phyloP scores from a whole-genome alignment of 805 yeast genomes.

The Wickerhamomyces ciferrii region DNA sequence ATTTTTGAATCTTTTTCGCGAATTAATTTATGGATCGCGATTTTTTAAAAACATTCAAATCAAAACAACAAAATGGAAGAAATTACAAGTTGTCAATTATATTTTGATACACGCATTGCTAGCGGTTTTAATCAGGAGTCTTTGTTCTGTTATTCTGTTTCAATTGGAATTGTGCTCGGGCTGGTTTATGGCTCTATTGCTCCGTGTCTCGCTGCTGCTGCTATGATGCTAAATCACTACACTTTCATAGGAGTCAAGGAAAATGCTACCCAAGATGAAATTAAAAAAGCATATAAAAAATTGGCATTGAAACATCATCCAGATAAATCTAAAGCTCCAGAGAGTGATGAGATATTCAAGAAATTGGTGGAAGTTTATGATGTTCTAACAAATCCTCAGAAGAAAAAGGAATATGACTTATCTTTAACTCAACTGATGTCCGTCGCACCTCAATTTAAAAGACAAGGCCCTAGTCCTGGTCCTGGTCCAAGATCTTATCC shows the following conservation, averaged over 20 bases:
- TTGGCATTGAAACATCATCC: slow-evolving; percentile 41
- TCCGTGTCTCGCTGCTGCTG: background rate
- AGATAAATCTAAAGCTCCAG: slow-evolving; percentile 28
- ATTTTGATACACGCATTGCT: too few relatives aligned
- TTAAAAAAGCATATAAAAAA: slow-evolving; percentile 33
- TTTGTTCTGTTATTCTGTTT: too few relatives aligned
- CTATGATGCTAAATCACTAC: slow-evolving; percentile 15
- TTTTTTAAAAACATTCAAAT: background rate
- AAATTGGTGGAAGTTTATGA: slow-evolving; percentile 27
- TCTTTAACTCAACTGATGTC: background rate
- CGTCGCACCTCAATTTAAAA: background rate
- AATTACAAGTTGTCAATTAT: too few relatives aligned
- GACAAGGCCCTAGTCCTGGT: too few relatives aligned
- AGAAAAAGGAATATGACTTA: slow-evolving; percentile 24
- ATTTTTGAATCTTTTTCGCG: too few relatives aligned
- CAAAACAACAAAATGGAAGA: background rate
- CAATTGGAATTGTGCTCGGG: too few relatives aligned
- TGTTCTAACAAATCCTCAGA: slow-evolving; percentile 20
- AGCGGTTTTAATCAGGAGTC: too few relatives aligned
- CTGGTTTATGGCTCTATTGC: background rate
- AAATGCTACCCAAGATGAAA: slow-evolving; percentile 19
- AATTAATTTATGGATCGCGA: too few relatives aligned
- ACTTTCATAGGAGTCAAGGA: slow-evolving; percentile 22
- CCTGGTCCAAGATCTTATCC: background rate
- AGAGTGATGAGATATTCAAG: slow-evolving; percentile 25